A percentile compares a stretch with the other conserved stretches of the same genome.
These are phyloP conservation scores for Neltuma alba DNA, from an alignment of 306 rosid species.

Conservation along the genomic window DNA sequence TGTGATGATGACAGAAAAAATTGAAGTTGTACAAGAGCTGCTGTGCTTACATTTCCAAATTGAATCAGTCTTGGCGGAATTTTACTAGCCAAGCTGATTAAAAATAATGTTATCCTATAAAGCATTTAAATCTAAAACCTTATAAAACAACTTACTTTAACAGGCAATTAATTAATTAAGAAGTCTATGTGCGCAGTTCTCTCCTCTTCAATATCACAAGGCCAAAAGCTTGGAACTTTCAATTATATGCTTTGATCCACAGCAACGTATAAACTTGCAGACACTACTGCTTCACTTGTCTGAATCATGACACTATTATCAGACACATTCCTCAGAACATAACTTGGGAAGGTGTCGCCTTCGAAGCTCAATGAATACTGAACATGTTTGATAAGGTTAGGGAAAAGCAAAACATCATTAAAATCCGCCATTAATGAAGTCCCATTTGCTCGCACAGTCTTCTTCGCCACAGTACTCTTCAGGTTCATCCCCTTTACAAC, in stretches of 20 bases:
- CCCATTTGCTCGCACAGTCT: constrained; percentile 56
- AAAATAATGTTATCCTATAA: no score
- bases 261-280: constrained; percentile 52
- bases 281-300: constrained; percentile 46
- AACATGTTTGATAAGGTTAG: constrained; percentile 67
- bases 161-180: not conserved
- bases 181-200: constrained; percentile 20
- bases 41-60: not conserved
- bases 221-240: not conserved
- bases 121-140: not conserved
- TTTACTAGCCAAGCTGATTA: not conserved
- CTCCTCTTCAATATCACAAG: not conserved
- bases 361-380: constrained; percentile 54
- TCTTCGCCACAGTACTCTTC: constrained; percentile 63
- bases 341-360: constrained; percentile 52
- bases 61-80: not conserved
- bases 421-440: constrained; percentile 70
- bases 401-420: constrained; percentile 60
- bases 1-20: no score
- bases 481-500: constrained; percentile 71
- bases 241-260: constrained; percentile 65
- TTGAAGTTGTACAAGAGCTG: not conserved
- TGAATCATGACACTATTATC: constrained; percentile 65
- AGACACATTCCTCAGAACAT: constrained; percentile 68
- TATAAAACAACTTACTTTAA: not conserved